Percentiles rank a stretch among this genome's conserved stretches.
Conservation (phyloP, 2,329 filamentous ascomycete genomes). For the Colletotrichum camelliae region DNA sequence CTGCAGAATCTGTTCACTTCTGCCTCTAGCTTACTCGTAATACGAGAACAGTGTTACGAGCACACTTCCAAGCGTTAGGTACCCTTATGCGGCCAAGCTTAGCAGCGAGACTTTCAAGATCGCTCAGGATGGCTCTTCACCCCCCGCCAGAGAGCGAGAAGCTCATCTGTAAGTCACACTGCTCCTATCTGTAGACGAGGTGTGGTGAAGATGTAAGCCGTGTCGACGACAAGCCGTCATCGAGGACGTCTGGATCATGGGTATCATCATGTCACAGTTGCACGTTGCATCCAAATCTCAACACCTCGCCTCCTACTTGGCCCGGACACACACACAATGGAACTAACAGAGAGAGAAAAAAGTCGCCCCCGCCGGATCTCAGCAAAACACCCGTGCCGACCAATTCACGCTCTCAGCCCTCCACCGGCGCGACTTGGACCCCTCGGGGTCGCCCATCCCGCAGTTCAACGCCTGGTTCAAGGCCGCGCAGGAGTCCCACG, state of each 20-base stretch:
- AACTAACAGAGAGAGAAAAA: constrained; percentile 11
- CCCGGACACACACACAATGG: neutral
- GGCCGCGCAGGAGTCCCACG: constrained; percentile 59
- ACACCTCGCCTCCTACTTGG: neutral
- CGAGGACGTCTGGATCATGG: neutral
- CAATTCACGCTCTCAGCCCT: constrained; percentile 76
- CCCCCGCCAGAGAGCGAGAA: constrained; percentile 44
- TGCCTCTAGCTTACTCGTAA: neutral
- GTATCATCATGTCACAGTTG: neutral
- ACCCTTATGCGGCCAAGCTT: constrained; percentile 8
- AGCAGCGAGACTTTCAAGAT: constrained; percentile 6
- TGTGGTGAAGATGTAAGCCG: neutral
- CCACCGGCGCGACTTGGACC: constrained; percentile 63
- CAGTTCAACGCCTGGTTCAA: constrained; percentile 95
- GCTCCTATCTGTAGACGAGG: neutral
- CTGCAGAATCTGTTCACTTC: neutral
- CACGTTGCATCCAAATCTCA: neutral
- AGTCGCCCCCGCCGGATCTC: constrained; percentile 69
- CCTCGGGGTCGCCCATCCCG: constrained; percentile 65
- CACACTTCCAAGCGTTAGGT: neutral
- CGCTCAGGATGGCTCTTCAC: constrained; percentile 50
- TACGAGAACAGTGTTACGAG: neutral
- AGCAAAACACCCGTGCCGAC: constrained; percentile 67
- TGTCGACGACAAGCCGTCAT: neutral
- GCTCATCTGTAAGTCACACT: constrained; percentile 51